A percentile compares a stretch with the other conserved stretches of the same genome.
These are phyloP conservation scores for Sphagnum tenellum DNA, from an alignment of 225 moss, liverwort and hornwort species.

Conservation along the genomic window DNA sequence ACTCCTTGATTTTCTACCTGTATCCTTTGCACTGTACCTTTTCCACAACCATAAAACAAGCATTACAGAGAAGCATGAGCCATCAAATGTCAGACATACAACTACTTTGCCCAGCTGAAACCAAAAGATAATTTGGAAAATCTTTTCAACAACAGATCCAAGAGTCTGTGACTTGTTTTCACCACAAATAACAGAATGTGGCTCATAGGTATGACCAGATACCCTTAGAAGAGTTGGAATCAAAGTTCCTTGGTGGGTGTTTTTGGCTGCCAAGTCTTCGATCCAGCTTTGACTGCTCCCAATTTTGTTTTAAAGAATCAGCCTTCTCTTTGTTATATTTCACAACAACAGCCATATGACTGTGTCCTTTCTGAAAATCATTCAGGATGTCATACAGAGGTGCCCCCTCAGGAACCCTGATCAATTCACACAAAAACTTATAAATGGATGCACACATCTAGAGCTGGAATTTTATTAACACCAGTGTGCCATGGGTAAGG, in stretches of 20 bases:
- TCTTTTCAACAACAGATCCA: too few species aligned
- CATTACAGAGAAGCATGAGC: conserved; percentile 6
- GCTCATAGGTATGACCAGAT: too few species aligned
- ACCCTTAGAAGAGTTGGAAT: not conserved
- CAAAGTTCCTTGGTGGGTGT: conserved; percentile 3
- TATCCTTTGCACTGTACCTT: not conserved
- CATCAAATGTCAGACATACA: conserved; percentile 9
- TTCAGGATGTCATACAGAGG: conserved; percentile 92
- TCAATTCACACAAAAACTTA: not conserved
- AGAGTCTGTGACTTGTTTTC: too few species aligned
- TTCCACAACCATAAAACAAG: not conserved
- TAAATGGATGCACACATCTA: too few species aligned
- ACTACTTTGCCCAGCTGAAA: conserved; percentile 12
- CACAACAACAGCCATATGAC: conserved; percentile 94
- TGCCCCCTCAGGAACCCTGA: conserved; percentile 64
- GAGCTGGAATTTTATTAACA: not conserved
- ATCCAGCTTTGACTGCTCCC: conserved; percentile 17
- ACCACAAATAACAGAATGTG: too few species aligned
- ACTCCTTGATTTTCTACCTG: not conserved
- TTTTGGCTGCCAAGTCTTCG: conserved; percentile 18
- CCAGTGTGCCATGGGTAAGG: conserved; percentile 4
- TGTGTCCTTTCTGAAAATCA: conserved; percentile 93
- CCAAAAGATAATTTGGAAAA: not conserved
- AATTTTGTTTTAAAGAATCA: conserved; percentile 13
- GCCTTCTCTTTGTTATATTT: conserved; percentile 49